Conservation (phyloP, 441 rosid genomes). For the Bocquillonia castaneifolia region DNA sequence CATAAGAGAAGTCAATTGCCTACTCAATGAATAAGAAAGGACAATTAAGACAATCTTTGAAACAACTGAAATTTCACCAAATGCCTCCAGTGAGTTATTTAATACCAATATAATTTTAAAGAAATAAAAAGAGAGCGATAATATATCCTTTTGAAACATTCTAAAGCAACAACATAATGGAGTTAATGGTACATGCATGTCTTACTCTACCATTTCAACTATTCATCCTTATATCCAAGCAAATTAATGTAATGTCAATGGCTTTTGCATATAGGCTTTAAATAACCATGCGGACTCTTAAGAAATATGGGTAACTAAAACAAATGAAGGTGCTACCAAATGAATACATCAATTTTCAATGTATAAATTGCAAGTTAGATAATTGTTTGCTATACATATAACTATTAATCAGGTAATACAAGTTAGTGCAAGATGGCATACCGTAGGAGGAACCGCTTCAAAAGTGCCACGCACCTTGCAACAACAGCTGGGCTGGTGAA, state of each 20-base stretch:
- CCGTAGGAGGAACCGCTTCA: constrained; percentile 90
- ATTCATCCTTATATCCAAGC: neutral
- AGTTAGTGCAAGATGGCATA: constrained; percentile 32
- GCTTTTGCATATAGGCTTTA: neutral
- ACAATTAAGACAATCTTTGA: neutral
- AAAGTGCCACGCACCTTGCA: constrained; percentile 85
- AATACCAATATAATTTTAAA: neutral
- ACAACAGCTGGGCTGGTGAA: constrained; percentile 94
- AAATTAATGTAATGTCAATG: neutral
- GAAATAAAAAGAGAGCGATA: no score
- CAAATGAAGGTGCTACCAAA: neutral
- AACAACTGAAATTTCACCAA: neutral
- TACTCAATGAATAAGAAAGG: neutral
- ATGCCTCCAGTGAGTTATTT: neutral
- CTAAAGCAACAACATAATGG: neutral
- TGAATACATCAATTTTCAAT: constrained; percentile 1
- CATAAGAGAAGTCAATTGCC: constrained; percentile 11
- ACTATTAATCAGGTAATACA: constrained; percentile 20
- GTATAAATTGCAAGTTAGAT: neutral
- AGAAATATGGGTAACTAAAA: neutral
- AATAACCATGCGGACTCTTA: neutral
- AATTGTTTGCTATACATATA: constrained; percentile 10
- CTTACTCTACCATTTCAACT: neutral
- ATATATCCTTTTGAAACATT: constrained; percentile 5
- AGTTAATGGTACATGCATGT: neutral